phyloP scores from a whole-genome alignment of 2,329 filamentous ascomycete species.

The Dactylellina drechsleri region DNA sequence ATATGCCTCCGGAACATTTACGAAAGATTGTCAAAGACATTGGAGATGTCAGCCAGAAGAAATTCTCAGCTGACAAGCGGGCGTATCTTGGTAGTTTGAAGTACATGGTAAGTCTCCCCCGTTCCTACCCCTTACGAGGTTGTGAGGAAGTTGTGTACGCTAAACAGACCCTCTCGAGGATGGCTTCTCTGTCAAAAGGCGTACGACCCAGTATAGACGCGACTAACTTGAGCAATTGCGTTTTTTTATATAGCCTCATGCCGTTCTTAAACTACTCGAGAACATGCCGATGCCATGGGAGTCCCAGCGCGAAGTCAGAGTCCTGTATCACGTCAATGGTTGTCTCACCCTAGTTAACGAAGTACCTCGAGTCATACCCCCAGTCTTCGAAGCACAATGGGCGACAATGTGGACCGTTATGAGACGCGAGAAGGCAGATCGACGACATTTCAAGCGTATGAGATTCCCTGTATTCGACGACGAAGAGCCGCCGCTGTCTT shows the following conservation, averaged over 20 bases:
- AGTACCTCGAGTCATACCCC: slow-evolving; percentile 94
- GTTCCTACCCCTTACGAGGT: slow-evolving; percentile 8
- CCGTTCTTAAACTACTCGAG: slow-evolving; percentile 93
- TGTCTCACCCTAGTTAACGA: slow-evolving; percentile 98
- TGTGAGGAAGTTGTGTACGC: slow-evolving; percentile 51
- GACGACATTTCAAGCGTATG: slow-evolving; percentile 98
- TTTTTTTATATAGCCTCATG: slow-evolving; percentile 72
- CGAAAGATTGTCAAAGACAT: slow-evolving; percentile 99
- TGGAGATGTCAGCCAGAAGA: slow-evolving; percentile 98
- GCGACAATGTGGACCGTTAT: slow-evolving; percentile 99
- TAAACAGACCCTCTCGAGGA: slow-evolving; percentile 52
- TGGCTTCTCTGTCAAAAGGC: slow-evolving; percentile 40
- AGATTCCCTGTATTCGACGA: slow-evolving; percentile 98
- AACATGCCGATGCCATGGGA: slow-evolving; percentile 99
- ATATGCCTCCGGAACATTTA: slow-evolving; percentile 97
- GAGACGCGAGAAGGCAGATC: slow-evolving; percentile 96
- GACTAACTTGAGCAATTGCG: slow-evolving; percentile 52
- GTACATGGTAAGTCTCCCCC: slow-evolving; percentile 74
- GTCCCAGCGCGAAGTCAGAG: slow-evolving; percentile 93
- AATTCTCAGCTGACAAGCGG: slow-evolving; percentile 97
- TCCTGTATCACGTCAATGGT: slow-evolving; percentile 97
- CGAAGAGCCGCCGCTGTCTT: slow-evolving; percentile 95
- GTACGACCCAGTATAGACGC: slow-evolving; percentile 53
- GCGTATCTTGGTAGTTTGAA: slow-evolving; percentile 97
- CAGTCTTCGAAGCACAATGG: slow-evolving; percentile 98